A percentile compares a stretch with the other conserved stretches of the same genome.
phyloP scores from a whole-genome alignment of 768 basidiomycete genomes.

The Hericium alpestre region DNA sequence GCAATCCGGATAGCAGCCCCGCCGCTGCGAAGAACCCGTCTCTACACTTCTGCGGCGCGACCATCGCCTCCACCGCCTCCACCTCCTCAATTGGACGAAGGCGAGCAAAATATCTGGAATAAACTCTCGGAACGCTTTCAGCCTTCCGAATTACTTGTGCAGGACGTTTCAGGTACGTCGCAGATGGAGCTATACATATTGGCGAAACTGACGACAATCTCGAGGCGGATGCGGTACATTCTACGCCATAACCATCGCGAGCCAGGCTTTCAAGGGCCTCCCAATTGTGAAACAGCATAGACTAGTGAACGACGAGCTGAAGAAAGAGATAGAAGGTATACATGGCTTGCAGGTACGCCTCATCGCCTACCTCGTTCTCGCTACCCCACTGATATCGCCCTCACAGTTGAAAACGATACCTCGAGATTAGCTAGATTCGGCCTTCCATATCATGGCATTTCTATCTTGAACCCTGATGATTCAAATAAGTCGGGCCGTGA shows the following conservation, averaged over 20 bases:
- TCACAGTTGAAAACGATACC: constrained; percentile 9
- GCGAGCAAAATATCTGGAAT: constrained; percentile 58
- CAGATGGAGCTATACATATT: neutral
- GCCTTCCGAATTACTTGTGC: constrained; percentile 75
- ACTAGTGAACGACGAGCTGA: constrained; percentile 75
- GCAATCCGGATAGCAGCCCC: constrained; percentile 14
- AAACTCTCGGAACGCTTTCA: constrained; percentile 69
- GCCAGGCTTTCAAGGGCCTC: constrained; percentile 76
- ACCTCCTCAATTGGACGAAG: constrained; percentile 30
- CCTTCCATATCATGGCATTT: no score
- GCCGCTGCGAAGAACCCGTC: constrained; percentile 8
- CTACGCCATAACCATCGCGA: constrained; percentile 85
- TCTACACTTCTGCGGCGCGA: constrained; percentile 10
- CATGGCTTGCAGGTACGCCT: constrained; percentile 83
- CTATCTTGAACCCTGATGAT: no score
- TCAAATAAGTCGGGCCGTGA: no score
- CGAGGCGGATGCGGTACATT: constrained; percentile 95
- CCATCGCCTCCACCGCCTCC: constrained; percentile 3
- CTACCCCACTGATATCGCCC: neutral
- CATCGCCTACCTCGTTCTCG: neutral
- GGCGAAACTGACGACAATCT: neutral
- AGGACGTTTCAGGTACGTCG: constrained; percentile 85
- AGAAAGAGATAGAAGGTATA: constrained; percentile 81
- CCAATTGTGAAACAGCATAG: constrained; percentile 88
- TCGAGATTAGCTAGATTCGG: neutral